Base-by-base conservation (phyloP, 768 basidiomycete genomes). In the Lactifluus subvellereus region DNA sequence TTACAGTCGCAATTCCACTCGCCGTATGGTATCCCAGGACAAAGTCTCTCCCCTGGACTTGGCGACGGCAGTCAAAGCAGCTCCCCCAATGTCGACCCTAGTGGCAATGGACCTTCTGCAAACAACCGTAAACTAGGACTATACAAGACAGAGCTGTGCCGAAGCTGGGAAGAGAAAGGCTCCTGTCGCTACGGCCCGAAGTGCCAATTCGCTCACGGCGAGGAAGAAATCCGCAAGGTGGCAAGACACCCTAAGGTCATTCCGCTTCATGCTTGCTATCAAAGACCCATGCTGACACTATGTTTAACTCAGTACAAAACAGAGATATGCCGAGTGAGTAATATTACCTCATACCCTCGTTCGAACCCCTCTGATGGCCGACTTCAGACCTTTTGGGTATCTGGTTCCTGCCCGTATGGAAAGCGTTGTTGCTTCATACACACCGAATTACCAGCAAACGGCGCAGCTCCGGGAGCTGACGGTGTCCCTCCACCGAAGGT, bases 371-470 rank as follows among this genome's bases (percentile, higher is more conserved):
- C 61, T 58, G 67, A 62, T 40, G 61, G 67, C n/a, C 32, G 30
- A 43, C 69, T 59, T 32, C 32, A 92, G 87, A 94, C 92, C 8
- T 94, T 94, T 79, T 94, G 92, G 90, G 88, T 94, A 13, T 93
- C 91, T 52, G 92, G 92, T 32, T 91, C 92, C 18, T 94, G 92
- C 71, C 92, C 92, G 0, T 94, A 94, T 67, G 92, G 93, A 57
- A 93, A 93, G 74, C 78, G 92, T 60, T 94, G 92, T 74, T 94
- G 92, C 77, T 94, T 94, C 81, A 94, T 94, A 69, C 92, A 94
- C 71, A 94, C 92, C 2, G 91, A 90, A 70, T 79, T 91, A 50
- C 89, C 91, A 18, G 78, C 80, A 50, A 78, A 82, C n/a, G 86
- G 83, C 32, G 77, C 78, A 20, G 76, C 82, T 50, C 82, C 82